phyloP scores from a whole-genome alignment of 306 rosid species.

The Casuarina glauca region DNA sequence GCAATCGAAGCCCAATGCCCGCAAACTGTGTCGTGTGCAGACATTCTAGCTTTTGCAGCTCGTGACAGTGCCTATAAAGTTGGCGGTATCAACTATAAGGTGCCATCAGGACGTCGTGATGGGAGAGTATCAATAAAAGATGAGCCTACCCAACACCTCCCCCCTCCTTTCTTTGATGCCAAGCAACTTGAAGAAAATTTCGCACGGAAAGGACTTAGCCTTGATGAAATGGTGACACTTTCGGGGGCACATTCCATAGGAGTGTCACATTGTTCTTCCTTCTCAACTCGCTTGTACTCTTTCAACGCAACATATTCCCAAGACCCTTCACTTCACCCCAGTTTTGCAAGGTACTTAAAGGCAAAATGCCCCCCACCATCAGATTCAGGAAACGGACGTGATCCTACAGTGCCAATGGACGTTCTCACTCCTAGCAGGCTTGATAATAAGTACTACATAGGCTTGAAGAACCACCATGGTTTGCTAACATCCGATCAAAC shows the following conservation, averaged over 20 bases:
- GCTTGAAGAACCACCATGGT: constrained; percentile 6
- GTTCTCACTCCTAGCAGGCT: constrained; percentile 8
- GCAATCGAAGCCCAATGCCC: constrained; percentile 41
- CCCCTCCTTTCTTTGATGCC: constrained; percentile 15
- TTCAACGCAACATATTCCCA: constrained; percentile 13
- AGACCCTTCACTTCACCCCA: constrained; percentile 20
- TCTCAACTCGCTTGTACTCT: constrained; percentile 21
- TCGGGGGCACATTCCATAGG: constrained; percentile 45
- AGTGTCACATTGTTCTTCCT: constrained; percentile 35
- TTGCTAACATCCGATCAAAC: constrained; percentile 16
- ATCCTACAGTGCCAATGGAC: constrained; percentile 2
- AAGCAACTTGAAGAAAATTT: constrained; percentile 16
- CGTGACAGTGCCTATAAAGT: constrained; percentile 27
- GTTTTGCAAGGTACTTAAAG: neutral
- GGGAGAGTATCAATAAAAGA: neutral
- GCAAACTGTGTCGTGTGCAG: constrained; percentile 40
- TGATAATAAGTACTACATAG: constrained; percentile 13
- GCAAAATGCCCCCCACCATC: neutral
- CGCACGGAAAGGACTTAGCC: constrained; percentile 11
- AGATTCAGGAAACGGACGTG: neutral
- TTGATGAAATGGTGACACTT: constrained; percentile 41
- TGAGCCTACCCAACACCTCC: neutral
- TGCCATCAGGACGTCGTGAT: constrained; percentile 2
- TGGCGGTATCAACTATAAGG: neutral
- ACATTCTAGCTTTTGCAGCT: constrained; percentile 46